Evolutionary conservation across 2,329 filamentous ascomycete species (phyloP).

Genomic region (Diplocarpon mali): DNA sequence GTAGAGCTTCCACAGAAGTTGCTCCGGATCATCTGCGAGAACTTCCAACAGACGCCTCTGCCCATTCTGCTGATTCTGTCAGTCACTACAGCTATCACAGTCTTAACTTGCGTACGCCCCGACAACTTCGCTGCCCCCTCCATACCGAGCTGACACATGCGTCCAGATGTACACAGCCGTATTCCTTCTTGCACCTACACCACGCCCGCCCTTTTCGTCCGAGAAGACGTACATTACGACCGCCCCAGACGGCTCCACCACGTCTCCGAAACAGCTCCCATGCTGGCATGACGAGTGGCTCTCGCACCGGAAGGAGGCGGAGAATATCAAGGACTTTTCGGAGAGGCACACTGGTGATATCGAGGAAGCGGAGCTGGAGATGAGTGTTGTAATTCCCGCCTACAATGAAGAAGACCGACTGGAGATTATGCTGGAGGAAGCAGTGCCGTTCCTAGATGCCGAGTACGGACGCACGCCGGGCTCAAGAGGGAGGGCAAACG

Average conservation of each 20-base stretch:
- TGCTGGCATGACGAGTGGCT: conserved; percentile 81
- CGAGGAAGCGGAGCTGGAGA: conserved; percentile 66
- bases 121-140: not conserved
- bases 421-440: conserved; percentile 77
- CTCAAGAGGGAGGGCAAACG: conserved; percentile 24
- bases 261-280: conserved; percentile 48
- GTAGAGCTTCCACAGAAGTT: conserved; percentile 10
- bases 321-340: conserved; percentile 23
- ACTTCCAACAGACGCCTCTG: conserved; percentile 5
- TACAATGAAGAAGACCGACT: conserved; percentile 89
- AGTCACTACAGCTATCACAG: conserved; percentile 6
- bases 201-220: conserved; percentile 59
- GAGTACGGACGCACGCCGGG: conserved; percentile 49
- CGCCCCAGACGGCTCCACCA: conserved; percentile 48
- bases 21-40: conserved; percentile 5
- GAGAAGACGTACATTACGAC: conserved; percentile 83
- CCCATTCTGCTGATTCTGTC: conserved; percentile 8
- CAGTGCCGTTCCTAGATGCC: conserved; percentile 72
- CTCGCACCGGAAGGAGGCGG: conserved; percentile 43
- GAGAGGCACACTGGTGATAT: conserved; percentile 42
- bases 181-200: conserved; percentile 67
- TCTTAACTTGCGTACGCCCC: conserved; percentile 7
- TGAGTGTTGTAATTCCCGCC: conserved; percentile 87
- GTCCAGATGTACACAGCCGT: conserved; percentile 55
- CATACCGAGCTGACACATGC: conserved; percentile 2